A percentile compares a stretch with the other conserved stretches of the same genome.
Evolutionary conservation across 345 rosid species (phyloP).

Genomic region (Salix udensis): DNA sequence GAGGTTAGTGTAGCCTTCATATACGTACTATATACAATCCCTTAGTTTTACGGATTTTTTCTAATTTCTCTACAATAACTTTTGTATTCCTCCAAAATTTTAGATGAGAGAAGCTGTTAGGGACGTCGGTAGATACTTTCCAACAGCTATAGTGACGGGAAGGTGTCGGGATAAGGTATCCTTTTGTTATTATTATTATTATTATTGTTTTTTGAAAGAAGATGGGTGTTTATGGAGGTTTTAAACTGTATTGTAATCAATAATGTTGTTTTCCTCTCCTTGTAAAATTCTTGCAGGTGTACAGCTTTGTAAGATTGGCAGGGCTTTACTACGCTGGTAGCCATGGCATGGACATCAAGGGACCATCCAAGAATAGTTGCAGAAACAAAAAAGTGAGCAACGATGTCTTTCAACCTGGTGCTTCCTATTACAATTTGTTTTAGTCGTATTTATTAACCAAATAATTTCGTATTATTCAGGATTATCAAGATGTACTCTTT

Average conservation of each 20-base stretch:
- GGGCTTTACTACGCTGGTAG: constrained; percentile 98
- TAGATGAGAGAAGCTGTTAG: constrained; percentile 89
- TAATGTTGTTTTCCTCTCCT: not conserved
- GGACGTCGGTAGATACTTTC: constrained; percentile 56
- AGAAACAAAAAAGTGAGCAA: constrained; percentile 47
- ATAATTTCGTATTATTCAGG: constrained; percentile 26
- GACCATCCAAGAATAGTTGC: constrained; percentile 57
- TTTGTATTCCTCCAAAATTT: not conserved
- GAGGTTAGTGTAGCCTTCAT: constrained; percentile 40
- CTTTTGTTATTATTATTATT: not conserved
- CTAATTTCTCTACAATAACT: not conserved
- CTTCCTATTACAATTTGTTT: not conserved
- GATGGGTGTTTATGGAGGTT: not conserved
- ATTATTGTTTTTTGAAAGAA: not conserved
- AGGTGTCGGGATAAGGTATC: constrained; percentile 93
- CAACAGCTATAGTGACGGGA: constrained; percentile 92
- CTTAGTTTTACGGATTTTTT: not conserved
- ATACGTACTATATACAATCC: not conserved
- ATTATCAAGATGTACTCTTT: constrained; percentile 44
- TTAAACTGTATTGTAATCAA: not conserved
- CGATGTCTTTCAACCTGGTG: not conserved
- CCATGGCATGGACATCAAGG: constrained; percentile 99
- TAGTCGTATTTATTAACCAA: not conserved
- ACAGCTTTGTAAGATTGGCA: constrained; percentile 70
- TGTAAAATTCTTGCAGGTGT: constrained; percentile 43